phyloP scores from a whole-genome alignment of 306 rosid genomes.

The Arachis hypogaea region DNA sequence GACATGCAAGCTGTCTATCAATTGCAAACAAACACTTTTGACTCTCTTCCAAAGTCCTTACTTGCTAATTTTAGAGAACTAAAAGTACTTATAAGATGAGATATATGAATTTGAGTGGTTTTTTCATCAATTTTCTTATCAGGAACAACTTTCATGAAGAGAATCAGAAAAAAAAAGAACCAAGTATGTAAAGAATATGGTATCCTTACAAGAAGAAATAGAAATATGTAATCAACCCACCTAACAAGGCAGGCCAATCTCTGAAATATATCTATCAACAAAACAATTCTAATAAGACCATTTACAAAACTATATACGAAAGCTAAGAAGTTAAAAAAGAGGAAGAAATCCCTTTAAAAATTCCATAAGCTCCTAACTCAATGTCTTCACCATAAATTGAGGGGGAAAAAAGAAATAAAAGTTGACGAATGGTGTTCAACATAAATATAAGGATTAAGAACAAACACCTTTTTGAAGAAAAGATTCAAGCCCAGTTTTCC shows the following conservation, averaged over 20 bases:
- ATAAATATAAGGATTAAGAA: slow-evolving; percentile 29
- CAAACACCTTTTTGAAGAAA: slow-evolving; percentile 76
- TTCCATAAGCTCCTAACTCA: too few relatives aligned
- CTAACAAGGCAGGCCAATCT: not conserved
- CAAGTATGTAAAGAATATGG: not conserved
- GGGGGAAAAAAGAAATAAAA: slow-evolving; percentile 4
- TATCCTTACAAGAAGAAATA: not conserved
- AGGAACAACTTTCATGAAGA: not conserved
- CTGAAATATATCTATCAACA: too few relatives aligned
- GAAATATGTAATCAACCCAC: not conserved
- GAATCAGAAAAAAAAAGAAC: too few relatives aligned
- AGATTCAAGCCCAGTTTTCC: slow-evolving; percentile 73
- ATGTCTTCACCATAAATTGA: not conserved
- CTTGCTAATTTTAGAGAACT: too few relatives aligned
- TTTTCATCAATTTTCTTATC: not conserved
- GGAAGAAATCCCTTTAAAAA: not conserved
- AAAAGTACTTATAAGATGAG: not conserved
- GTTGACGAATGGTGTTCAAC: slow-evolving; percentile 16
- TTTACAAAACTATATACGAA: not conserved
- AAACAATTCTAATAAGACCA: not conserved
- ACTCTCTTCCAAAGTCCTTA: not conserved
- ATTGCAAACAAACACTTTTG: not conserved
- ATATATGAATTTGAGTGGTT: not conserved
- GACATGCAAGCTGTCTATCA: slow-evolving; percentile 3
- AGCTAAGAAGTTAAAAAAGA: not conserved